Percentiles rank a stretch among this genome's conserved stretches.
These are phyloP conservation scores for Blastobotrys illinoisensis DNA, from an alignment of 1,139 yeast genomes.

Conservation along the genomic window DNA sequence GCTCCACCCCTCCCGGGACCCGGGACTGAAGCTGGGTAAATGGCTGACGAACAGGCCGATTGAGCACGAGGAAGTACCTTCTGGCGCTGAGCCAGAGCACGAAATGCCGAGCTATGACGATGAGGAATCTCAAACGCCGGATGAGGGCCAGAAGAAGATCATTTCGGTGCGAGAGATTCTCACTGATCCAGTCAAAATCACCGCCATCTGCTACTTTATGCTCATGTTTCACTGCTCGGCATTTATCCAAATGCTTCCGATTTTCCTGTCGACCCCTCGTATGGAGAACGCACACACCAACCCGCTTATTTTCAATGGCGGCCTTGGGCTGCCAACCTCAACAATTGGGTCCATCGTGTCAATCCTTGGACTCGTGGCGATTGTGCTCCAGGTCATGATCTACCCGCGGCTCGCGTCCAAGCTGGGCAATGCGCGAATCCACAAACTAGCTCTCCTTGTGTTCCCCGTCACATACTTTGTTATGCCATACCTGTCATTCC, in stretches of 20 bases:
- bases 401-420: constrained; percentile 52
- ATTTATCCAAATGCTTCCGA: constrained; percentile 54
- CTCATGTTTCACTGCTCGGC: constrained; percentile 48
- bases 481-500: constrained; percentile 49
- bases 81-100: constrained; percentile 11
- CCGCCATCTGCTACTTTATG: constrained; percentile 21
- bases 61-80: constrained; percentile 1
- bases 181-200: constrained; percentile 26
- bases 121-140: constrained; percentile 1
- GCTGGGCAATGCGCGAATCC: constrained; percentile 44
- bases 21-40: constrained; percentile 29
- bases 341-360: constrained; percentile 53
- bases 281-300: constrained; percentile 22
- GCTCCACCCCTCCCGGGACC: constrained; percentile 49
- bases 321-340: constrained; percentile 43
- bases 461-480: constrained; percentile 47
- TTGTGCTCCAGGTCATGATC: constrained; percentile 43
- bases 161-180: constrained; percentile 14
- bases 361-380: constrained; percentile 50
- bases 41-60: constrained; percentile 10
- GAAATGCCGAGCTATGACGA: constrained; percentile 5
- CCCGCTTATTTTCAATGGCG: constrained; percentile 45
- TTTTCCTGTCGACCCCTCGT: constrained; percentile 50
- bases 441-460: constrained; percentile 38
- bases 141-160: constrained; percentile 4